phyloP scores from a whole-genome alignment of 108 stramenopile genomes.

The Cyclotella atomus region DNA sequence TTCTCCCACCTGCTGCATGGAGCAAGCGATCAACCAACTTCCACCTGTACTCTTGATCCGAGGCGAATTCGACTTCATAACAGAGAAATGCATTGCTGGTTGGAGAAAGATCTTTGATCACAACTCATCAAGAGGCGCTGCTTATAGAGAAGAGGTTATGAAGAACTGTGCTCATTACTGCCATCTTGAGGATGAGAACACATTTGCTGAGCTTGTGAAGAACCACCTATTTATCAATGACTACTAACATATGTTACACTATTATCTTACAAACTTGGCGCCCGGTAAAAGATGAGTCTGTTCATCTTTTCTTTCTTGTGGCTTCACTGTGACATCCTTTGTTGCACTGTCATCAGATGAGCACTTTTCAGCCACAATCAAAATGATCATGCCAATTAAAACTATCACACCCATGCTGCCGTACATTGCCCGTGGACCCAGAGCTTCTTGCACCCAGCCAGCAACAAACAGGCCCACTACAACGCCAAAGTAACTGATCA shows the following conservation, averaged over 20 bases:
- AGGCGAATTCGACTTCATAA: constrained; percentile 51
- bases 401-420: constrained; percentile 11
- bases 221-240: constrained; percentile 46
- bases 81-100: constrained; percentile 42
- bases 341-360: not conserved
- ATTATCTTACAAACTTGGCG: not conserved
- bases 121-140: constrained; percentile 1
- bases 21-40: constrained; percentile 5
- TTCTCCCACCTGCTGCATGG: not conserved
- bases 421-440: constrained; percentile 24
- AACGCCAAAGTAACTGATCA: constrained; percentile 53
- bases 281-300: constrained; percentile 2
- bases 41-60: constrained; percentile 51
- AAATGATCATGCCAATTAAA: not conserved
- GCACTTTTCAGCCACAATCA: constrained; percentile 15
- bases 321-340: not conserved
- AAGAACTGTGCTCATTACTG: constrained; percentile 48
- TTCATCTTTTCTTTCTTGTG: not conserved
- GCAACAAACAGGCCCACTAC: constrained; percentile 56
- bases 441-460: constrained; percentile 43
- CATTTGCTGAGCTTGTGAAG: constrained; percentile 37
- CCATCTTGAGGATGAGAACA: constrained; percentile 44
- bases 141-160: constrained; percentile 44
- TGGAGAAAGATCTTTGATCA: constrained; percentile 46
- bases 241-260: constrained; percentile 29